Evolutionary conservation across 2,329 filamentous ascomycete genomes (phyloP), one percentile per base, ranked within the genome.

Genomic region (Xylaria multiplex): DNA sequence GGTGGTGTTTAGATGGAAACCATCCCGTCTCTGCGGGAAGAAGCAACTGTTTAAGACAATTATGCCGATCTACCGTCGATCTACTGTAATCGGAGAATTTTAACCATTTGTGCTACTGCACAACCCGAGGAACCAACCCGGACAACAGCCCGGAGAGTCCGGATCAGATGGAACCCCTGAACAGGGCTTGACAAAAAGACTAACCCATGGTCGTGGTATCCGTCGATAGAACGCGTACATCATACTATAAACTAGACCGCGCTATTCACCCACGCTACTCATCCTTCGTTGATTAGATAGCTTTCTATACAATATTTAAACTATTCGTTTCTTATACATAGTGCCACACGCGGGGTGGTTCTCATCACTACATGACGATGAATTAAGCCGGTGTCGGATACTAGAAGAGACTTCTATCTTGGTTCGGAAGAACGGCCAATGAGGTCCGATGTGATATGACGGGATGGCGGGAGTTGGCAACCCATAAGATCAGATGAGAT

Each of bases 11-110:
- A 27, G 35, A 37, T 37, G 35, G 11, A 13, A 37, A 8, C 35
- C 11, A 37, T 55, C 22, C 30, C 16, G 6, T 42, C 13, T 27
- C 19, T n/a, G 52, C 52, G 22, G 22, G 22, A 43, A 50, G 45
- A 59, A 30, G 37, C 57, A 59, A 27, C 55, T 13, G 19, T 32
- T 11, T 9, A 43, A 27, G 9, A 52, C 22, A 40, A 24, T 32
- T 40, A 58, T 49, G 45, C 55, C 55, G 57, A 46, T 50, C 22
- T 32, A 32, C 32, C 19, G 56, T 42, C 52, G 53, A 57, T 57
- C 50, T 55, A 27, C 27, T 27, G 27, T 27, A 30, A 53, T 65
- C 63, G 59, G 64, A 66, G 59, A 66, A 66, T 62, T 27, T 62
- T 35, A 5, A 37, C 42, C 22, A 48, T 24, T 58, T n/a, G 48